A percentile compares a stretch with the other conserved stretches of the same genome.
phyloP scores from a whole-genome alignment of 1,284 basidiomycete species.

The Moesziomyces parantarcticus region DNA sequence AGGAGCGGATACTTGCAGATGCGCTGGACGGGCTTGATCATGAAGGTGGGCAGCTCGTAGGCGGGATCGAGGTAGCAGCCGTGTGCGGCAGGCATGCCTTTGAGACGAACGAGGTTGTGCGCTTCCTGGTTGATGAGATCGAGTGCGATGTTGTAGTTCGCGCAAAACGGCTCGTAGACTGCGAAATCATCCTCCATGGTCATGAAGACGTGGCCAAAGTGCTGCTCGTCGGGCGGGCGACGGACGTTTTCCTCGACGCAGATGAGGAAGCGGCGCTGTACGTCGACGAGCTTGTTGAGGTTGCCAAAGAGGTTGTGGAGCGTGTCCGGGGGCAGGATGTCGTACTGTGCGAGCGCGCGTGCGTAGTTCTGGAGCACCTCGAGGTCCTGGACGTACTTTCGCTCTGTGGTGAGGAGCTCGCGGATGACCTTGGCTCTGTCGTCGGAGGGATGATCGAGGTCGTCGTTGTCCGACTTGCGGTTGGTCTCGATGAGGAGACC shows the following conservation, averaged over 20 bases:
- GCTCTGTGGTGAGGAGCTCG: constrained; percentile 91
- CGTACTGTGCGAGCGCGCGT: constrained; percentile 76
- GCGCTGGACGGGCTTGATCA: constrained; percentile 82
- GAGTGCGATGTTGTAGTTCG: constrained; percentile 79
- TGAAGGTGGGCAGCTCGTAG: constrained; percentile 83
- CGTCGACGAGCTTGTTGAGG: constrained; percentile 93
- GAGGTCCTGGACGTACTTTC: constrained; percentile 97
- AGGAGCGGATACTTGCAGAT: constrained; percentile 81
- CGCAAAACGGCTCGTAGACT: constrained; percentile 93
- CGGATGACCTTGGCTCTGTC: constrained; percentile 81
- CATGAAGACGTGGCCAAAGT: constrained; percentile 70
- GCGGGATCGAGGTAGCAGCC: constrained; percentile 69
- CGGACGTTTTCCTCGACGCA: constrained; percentile 77
- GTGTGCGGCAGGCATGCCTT: constrained; percentile 56
- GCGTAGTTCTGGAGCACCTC: constrained; percentile 80
- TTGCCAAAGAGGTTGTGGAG: constrained; percentile 96
- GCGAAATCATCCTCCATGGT: constrained; percentile 78
- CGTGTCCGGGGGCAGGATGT: constrained; percentile 90
- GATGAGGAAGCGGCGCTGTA: constrained; percentile 95
- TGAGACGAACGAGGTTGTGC: constrained; percentile 49
- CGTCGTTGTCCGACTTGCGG: constrained; percentile 66
- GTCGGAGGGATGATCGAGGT: constrained; percentile 67
- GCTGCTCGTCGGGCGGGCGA: constrained; percentile 74
- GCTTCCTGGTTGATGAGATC: constrained; percentile 77
- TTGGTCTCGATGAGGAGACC: constrained; percentile 75